Conservation (phyloP, 768 basidiomycete species). For the Mycena leptocephala region DNA sequence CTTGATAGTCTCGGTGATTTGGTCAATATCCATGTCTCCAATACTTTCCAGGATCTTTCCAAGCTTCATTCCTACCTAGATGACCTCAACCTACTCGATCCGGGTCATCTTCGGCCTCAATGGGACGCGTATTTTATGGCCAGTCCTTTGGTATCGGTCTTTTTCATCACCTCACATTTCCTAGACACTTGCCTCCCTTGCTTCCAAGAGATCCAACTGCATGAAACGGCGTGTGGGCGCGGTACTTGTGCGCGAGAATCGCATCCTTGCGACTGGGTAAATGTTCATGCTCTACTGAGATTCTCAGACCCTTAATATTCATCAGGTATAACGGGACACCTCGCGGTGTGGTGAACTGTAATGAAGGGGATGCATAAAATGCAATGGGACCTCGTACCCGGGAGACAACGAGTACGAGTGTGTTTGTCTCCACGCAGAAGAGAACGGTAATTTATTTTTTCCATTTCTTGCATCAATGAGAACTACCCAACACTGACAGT, state of each 20-base stretch:
- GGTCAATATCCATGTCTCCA: constrained; percentile 74
- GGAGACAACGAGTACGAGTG: constrained; percentile 79
- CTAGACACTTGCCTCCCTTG: constrained; percentile 91
- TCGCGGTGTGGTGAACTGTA: constrained; percentile 90
- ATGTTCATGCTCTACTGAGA: background rate
- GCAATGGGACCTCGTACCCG: constrained; percentile 70
- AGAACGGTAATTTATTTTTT: constrained; percentile 70
- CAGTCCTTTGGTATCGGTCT: constrained; percentile 34
- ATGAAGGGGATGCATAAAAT: constrained; percentile 92
- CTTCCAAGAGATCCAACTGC: constrained; percentile 93
- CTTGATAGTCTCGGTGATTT: constrained; percentile 61
- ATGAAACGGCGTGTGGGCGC: constrained; percentile 99
- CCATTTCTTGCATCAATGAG: background rate
- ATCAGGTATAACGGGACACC: constrained; percentile 96
- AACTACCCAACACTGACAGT: background rate
- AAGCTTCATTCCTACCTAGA: constrained; percentile 78
- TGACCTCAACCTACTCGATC: constrained; percentile 76
- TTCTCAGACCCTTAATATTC: constrained; percentile 4
- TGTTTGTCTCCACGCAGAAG: constrained; percentile 97
- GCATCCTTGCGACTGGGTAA: constrained; percentile 86
- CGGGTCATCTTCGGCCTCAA: constrained; percentile 85
- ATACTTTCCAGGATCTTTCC: constrained; percentile 71
- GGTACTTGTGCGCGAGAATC: constrained; percentile 88
- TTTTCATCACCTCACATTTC: background rate
- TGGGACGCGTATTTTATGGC: constrained; percentile 99